Conservation (phyloP, 352 stramenopile species). For the Phytophthora idaei region DNA sequence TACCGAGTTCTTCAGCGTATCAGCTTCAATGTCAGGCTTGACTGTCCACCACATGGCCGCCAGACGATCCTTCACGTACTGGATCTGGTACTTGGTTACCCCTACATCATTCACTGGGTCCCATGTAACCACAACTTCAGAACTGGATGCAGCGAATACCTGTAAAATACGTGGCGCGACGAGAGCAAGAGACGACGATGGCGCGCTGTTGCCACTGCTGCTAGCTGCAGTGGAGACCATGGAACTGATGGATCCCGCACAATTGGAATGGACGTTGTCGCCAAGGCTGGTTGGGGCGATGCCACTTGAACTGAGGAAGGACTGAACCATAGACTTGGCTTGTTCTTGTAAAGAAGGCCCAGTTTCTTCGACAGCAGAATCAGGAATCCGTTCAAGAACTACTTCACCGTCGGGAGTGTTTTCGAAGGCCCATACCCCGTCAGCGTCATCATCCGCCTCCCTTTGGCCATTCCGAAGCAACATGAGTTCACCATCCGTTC, state of each 20-base stretch:
- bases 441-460: conserved; percentile 39
- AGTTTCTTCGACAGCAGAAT: conserved; percentile 42
- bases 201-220: conserved; percentile 15
- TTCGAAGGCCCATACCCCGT: conserved; percentile 70
- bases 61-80: conserved; percentile 82
- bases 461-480: conserved; percentile 34
- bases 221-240: conserved; percentile 25
- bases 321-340: conserved; percentile 71
- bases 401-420: conserved; percentile 62
- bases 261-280: conserved; percentile 25
- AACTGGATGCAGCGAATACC: conserved; percentile 60
- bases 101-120: conserved; percentile 61
- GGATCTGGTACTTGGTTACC: conserved; percentile 78
- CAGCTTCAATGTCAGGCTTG: conserved; percentile 63
- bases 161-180: conserved; percentile 59
- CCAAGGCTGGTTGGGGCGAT: conserved; percentile 35
- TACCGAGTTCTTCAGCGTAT: conserved; percentile 64
- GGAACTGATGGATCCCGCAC: conserved; percentile 26
- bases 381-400: conserved; percentile 65
- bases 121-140: conserved; percentile 78
- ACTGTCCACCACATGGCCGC: conserved; percentile 82
- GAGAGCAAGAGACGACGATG: conserved; percentile 12
- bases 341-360: conserved; percentile 58
- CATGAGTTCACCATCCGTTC: conserved; percentile 20
- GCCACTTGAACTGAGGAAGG: conserved; percentile 56